Conservation (phyloP, 140 eudicot genomes). For the Stevia rebaudiana region DNA sequence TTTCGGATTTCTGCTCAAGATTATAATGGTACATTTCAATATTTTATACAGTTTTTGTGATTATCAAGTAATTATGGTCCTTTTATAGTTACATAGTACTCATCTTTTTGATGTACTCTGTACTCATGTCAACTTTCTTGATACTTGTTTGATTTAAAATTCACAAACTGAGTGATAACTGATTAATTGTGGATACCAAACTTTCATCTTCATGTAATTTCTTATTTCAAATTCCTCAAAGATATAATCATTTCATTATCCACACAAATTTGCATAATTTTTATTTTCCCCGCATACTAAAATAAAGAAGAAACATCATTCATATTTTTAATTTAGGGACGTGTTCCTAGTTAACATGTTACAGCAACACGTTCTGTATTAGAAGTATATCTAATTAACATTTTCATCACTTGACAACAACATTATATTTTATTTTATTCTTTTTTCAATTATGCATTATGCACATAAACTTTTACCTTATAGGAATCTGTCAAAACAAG, state of each 20-base stretch:
- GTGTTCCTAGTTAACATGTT: neutral
- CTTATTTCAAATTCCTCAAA: neutral
- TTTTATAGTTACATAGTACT: neutral
- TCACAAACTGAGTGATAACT: neutral
- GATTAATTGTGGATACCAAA: constrained; percentile 1
- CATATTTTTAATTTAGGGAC: neutral
- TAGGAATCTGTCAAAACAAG: constrained; percentile 79
- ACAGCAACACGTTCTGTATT: neutral
- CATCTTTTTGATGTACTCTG: constrained; percentile 1
- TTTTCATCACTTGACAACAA: neutral
- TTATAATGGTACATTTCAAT: neutral
- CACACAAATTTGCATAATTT: neutral
- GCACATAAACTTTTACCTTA: neutral
- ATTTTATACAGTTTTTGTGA: neutral
- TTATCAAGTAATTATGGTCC: constrained; percentile 5
- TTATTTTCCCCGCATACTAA: neutral
- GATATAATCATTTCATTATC: neutral
- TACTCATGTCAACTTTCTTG: neutral
- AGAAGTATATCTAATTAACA: neutral
- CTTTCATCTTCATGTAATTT: neutral
- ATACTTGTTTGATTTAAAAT: neutral
- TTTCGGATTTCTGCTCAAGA: constrained; percentile 5
- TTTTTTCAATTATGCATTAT: neutral
- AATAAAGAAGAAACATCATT: neutral
- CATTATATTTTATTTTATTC: neutral